phyloP scores from a whole-genome alignment of 352 stramenopile species.

The Thraustotheca clavata region DNA sequence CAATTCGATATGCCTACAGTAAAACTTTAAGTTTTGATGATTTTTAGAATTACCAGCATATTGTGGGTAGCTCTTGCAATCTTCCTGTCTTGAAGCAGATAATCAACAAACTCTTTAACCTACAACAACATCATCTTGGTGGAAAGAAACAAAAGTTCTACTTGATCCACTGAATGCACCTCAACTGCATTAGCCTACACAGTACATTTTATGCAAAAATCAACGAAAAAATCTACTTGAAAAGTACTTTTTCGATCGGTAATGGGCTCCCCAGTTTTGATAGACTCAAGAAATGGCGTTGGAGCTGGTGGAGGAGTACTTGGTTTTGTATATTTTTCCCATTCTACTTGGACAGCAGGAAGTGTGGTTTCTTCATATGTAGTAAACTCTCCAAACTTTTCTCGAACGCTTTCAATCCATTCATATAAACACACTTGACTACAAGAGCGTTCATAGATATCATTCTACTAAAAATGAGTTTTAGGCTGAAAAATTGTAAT shows the following conservation, averaged over 20 bases:
- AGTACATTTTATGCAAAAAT: background rate
- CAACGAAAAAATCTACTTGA: conserved; percentile 21
- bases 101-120: conserved; percentile 65
- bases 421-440: conserved; percentile 81
- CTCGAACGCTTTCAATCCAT: conserved; percentile 75
- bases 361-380: conserved; percentile 3
- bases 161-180: conserved; percentile 6
- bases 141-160: conserved; percentile 42
- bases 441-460: conserved; percentile 59
- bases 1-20: conserved; percentile 59
- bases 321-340: background rate
- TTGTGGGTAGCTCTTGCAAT: conserved; percentile 80
- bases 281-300: conserved; percentile 26
- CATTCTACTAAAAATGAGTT: conserved; percentile 25
- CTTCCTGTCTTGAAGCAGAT: conserved; percentile 75
- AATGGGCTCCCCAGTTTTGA: conserved; percentile 58
- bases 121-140: conserved; percentile 31
- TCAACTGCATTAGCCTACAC: conserved; percentile 18
- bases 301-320: background rate
- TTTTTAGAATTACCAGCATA: conserved; percentile 41
- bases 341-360: background rate
- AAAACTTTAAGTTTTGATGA: background rate
- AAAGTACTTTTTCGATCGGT: conserved; percentile 84
- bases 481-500: background rate
- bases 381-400: conserved; percentile 36